Percentiles rank a stretch among this genome's conserved stretches.
Conservation (phyloP, 2,329 filamentous ascomycete genomes). For the Neonectria punicea region DNA sequence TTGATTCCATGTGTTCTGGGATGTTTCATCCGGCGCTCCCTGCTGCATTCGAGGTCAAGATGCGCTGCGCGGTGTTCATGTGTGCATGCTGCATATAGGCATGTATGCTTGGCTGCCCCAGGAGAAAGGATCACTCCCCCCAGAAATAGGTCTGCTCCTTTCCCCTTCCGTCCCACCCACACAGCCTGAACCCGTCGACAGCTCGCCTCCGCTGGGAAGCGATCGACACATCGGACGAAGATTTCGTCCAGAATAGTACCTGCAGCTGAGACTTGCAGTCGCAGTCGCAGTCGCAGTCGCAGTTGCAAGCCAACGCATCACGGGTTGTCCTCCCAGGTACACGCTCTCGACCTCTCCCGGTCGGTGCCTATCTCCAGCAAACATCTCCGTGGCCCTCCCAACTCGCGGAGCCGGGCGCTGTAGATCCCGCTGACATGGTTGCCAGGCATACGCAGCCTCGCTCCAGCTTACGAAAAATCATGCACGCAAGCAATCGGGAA, state of each 20-base stretch:
- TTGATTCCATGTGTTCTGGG: neutral
- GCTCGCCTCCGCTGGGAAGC: constrained; percentile 22
- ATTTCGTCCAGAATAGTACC: constrained; percentile 16
- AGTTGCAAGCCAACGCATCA: constrained; percentile 7
- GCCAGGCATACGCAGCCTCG: neutral
- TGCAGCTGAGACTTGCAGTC: constrained; percentile 14
- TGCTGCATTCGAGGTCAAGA: neutral
- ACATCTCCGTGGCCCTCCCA: neutral
- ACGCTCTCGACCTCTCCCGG: neutral
- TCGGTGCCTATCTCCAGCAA: neutral
- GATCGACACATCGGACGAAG: constrained; percentile 29
- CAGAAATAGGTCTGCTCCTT: constrained; percentile 25
- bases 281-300: neutral
- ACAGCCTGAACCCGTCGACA: constrained; percentile 29
- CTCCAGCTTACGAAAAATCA: neutral
- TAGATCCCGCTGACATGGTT: neutral
- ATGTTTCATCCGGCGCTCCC: neutral
- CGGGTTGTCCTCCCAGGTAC: neutral
- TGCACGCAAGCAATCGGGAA: neutral
- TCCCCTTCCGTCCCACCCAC: constrained; percentile 26
- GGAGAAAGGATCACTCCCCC: constrained; percentile 7
- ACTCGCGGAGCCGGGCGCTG: neutral
- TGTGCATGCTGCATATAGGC: neutral
- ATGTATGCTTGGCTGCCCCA: neutral
- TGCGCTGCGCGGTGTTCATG: neutral